A percentile compares a stretch with the other conserved stretches of the same genome.
phyloP scores from a whole-genome alignment of 1,139 yeast genomes.

The Lizanozyma gosingica region DNA sequence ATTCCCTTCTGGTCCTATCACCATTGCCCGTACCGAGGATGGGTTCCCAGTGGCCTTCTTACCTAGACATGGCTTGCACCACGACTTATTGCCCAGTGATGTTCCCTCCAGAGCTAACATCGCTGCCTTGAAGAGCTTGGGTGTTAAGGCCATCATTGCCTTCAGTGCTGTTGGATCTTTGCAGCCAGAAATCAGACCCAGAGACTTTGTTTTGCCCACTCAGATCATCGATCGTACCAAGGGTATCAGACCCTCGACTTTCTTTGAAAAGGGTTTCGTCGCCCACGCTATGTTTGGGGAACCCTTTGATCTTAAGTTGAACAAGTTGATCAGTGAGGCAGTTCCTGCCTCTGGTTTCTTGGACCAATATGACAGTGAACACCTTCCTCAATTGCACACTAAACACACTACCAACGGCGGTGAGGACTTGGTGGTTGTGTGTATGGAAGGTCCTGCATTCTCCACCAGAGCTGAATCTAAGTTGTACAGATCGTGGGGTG shows the following conservation, averaged over 20 bases:
- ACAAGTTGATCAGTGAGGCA: conserved; percentile 51
- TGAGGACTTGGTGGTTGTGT: conserved; percentile 74
- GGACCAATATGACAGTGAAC: conserved; percentile 37
- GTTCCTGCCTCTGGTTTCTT: conserved; percentile 45
- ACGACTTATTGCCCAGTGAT: conserved; percentile 80
- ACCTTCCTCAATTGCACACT: conserved; percentile 46
- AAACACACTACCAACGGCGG: conserved; percentile 37
- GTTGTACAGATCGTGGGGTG: conserved; percentile 85
- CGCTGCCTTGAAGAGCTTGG: conserved; percentile 84
- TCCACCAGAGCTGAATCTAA: conserved; percentile 95
- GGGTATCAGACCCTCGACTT: conserved; percentile 85
- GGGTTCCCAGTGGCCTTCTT: conserved; percentile 90
- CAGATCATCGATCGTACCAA: conserved; percentile 96
- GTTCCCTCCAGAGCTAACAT: conserved; percentile 93
- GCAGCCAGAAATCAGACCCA: conserved; percentile 79
- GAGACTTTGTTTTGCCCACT: conserved; percentile 91
- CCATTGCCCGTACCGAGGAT: conserved; percentile 63
- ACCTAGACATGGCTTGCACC: conserved; percentile 90
- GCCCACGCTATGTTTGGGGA: conserved; percentile 98
- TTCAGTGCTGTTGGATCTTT: conserved; percentile 96
- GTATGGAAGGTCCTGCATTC: conserved; percentile 99
- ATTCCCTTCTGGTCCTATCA: conserved; percentile 86
- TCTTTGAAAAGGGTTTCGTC: conserved; percentile 86
- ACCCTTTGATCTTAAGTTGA: conserved; percentile 77
- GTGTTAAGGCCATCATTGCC: conserved; percentile 83